phyloP scores from a whole-genome alignment of 352 stramenopile genomes.

The Phytophthora pseudosyringae region DNA sequence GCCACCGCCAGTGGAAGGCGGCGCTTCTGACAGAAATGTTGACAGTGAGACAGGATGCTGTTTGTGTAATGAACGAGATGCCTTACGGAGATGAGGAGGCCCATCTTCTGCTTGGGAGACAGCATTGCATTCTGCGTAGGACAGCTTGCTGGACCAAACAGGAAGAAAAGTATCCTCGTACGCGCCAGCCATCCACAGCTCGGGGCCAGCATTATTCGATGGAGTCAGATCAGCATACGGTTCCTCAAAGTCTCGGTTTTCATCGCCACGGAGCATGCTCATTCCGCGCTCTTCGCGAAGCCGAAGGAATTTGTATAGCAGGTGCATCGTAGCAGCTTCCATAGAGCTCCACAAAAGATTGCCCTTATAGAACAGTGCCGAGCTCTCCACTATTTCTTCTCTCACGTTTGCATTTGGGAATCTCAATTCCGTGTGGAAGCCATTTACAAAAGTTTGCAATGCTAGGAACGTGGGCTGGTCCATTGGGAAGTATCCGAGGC shows the following conservation, averaged over 20 bases:
- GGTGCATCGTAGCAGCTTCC: conserved; percentile 35
- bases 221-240: background rate
- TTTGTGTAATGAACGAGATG: conserved; percentile 59
- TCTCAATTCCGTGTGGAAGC: conserved; percentile 37
- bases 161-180: conserved; percentile 71
- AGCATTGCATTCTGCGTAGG: conserved; percentile 61
- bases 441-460: conserved; percentile 62
- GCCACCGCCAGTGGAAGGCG: conserved; percentile 7
- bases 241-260: conserved; percentile 8
- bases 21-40: conserved; percentile 41
- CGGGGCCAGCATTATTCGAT: background rate
- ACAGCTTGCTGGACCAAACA: conserved; percentile 68
- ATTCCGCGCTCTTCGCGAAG: conserved; percentile 69
- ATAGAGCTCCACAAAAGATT: conserved; percentile 63
- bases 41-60: conserved; percentile 48
- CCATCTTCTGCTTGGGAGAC: conserved; percentile 36
- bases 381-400: conserved; percentile 18
- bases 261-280: conserved; percentile 25
- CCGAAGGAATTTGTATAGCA: conserved; percentile 55
- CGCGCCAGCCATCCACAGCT: conserved; percentile 54
- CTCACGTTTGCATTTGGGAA: conserved; percentile 3
- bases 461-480: conserved; percentile 55
- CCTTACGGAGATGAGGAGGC: conserved; percentile 34
- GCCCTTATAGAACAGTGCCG: conserved; percentile 60
- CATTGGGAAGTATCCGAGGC: conserved; percentile 56